Evolutionary conservation across 2,329 filamentous ascomycete species (phyloP), one percentile per base, ranked within the genome.

Genomic region (Waltergamsia citrina): DNA sequence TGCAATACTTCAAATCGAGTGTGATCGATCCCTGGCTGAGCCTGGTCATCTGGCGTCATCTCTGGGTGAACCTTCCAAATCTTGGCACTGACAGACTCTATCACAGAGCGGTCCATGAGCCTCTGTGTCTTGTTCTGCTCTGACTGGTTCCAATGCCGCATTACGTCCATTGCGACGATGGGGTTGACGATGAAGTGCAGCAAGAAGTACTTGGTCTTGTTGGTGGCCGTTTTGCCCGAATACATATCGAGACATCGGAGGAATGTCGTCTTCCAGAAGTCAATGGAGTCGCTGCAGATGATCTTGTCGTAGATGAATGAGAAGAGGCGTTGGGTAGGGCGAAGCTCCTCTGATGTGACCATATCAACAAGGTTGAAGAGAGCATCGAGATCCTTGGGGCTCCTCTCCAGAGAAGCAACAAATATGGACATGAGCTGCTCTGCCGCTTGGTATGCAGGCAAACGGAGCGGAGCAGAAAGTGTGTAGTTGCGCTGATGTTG

Each of bases 1-100:
- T 99, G 93, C 29, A 99, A 72, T 8, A 95, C 74, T 53, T 98
- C 93, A 77, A 96, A 94, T 12, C 92, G 74, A 2, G 88, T 93
- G 57, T 96, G 92, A 52, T 98, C 92, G 33, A 96, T 86, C 10
- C 88, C 87, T 23, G 84, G 76, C 48, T 90, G 86, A 4, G 74
- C 76, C 23, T 81, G 76, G 48, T 96, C 92, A 45, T 96, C 90
- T 25, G 78, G 78, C 3, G 80, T 70, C 55, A 94, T 87, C 18
- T 81, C 78, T 21, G 87, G 67, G 41, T 93, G 86, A 16, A 87
- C 81, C 54, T 85, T 90, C 93, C 92, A 98, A 34, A 99, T 78
- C 54, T 88, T 92, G 46, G 81, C 81, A 54, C 93, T 87, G 40
- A 98, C 85, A 7, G 84, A 81, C 40, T 95, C 88, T 22, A 92